Evolutionary conservation across 2,329 filamentous ascomycete genomes (phyloP), one percentile per base, ranked within the genome.

Genomic region (Periconia digitata): DNA sequence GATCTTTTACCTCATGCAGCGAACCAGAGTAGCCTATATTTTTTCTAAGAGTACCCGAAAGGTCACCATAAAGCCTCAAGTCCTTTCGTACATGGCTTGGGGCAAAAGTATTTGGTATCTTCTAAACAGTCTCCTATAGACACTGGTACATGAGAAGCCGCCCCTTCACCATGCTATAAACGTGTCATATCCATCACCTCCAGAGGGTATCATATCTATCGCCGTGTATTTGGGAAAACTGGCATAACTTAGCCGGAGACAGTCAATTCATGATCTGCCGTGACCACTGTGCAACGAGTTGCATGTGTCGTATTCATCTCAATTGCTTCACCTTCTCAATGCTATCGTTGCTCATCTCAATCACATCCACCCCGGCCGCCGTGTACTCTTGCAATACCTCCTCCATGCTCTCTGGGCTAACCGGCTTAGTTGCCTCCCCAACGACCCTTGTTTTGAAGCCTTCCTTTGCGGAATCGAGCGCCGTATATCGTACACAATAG

Each of bases 401-500:
- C 0, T 75, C 75, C 87, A 87, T 90, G 27, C 66, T 70, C 29
- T 57, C 57, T 12, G 79, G 76, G 67, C 87, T 81, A 2, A 96
- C 90, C 4, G 89, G 81, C 67, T 79, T 85, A 5, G 88, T 92
- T 8, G 79, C 91, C 62, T 97, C 90, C 59, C 86, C 83, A 3
- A 97, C 76, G 20, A 97, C 80, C 69, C 80, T 89, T 3, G 87
- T 88, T 58, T 71, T 76, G 66, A 94, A 96, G 0, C 92, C 92
- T 59, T 88, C 85, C 54, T 79, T 81, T 2, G 73, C 78, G 0
- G 92, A 86, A 76, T 96, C 89, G 43, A 90, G 72, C 0, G 92
- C 92, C 15, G 91, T 95, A 53, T 74, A 81, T 66, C 84, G 86
- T 46, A 97, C 92, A 69, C 94, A 99, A 70, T 89, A 96, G 71